Evolutionary conservation across 352 stramenopile species (phyloP), one percentile per base, ranked within the genome.

Genomic region (Phytophthora colocasiae): DNA sequence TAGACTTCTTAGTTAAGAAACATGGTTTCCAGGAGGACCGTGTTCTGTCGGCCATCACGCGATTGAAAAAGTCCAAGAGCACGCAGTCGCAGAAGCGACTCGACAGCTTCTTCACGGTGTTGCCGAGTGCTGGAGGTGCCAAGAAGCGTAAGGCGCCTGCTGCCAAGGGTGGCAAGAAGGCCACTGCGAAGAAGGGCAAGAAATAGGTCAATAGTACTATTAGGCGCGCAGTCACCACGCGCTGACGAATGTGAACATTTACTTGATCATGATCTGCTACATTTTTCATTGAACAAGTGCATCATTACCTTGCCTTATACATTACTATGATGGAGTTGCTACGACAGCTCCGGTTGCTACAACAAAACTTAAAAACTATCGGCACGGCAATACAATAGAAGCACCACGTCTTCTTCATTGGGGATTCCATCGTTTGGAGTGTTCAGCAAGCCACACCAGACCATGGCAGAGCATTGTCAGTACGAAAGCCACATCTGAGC

Each of bases 1-100:
- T 87, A 8, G 88, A 87, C 8, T 99, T 99, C 75, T 72, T 99
- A 14, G 93, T 98, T n/a, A 93, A 98, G 24, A 93, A 98, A 68
- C 97, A 98, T 81, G 96, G 96, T 9, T 99, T 99, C 82, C 97
- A 97, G 71, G 77, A 89, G 14, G 90, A 98, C 17, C 91, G 97
- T 52, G 97, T 99, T 67, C 75, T 93, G 34, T 82, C 69, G 12
- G 92, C 83, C 40, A 98, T 99, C 75, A 95, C 97, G 67, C 96
- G 97, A 51, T 79, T 99, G 15, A 96, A 98, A 79, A 98, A 98
- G 68, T 97, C 96, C 12, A 96, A 98, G 75, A 93, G 93, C 65
- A 89, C 91, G 29, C 97, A 98, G 63, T 96, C 93, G 22, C 97
- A 99, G 73, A 95, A 96, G 59, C 89, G 97, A 19, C 97, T 99